Evolutionary conservation across 768 basidiomycete genomes (phyloP), one percentile per base, ranked within the genome.

Genomic region (Mycena floridula): DNA sequence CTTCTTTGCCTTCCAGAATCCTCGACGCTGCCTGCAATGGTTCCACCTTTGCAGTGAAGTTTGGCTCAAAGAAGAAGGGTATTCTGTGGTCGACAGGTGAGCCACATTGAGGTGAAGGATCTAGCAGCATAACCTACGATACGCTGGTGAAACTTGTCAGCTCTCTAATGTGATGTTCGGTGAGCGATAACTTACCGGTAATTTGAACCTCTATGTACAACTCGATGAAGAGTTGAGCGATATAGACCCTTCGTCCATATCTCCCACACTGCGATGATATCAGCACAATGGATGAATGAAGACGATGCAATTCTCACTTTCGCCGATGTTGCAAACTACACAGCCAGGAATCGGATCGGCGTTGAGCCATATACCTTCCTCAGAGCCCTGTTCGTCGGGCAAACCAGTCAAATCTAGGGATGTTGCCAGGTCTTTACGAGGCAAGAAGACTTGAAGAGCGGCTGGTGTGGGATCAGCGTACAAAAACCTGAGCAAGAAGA

Each of bases 11-110:
- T 28, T 59, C 47, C 45, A 68, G 68, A 8, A 74, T 53, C 25
- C 81, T 74, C 22, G 72, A 54, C 0, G 79, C 81, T 5, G 81
- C 81, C 4, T 69, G 67, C 5, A 94, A 65, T 1, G 90, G 86
- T 50, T 71, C 62, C 38, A 96, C 66, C 2, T 67, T 46, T 0
- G 91, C 86, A 47, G 81, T 68, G 54, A 89, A 91, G 46, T 88
- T 89, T 0, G 93, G 92, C 60, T 95, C 93, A 50, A 88, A 95
- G 72, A 96, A 96, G 66, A 95, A 95, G 0, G 93, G 93, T 16
- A 94, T 74, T 7, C 88, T 90, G 45, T 6, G 36, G n/a, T n/a
- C n/a, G n/a, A n/a, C n/a, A n/a, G n/a, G n/a, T n/a, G n/a, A n/a
- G n/a, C n/a, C n/a, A n/a, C n/a, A n/a, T n/a, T 50, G n/a, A 55